Base-by-base conservation (phyloP, 2,329 filamentous ascomycete genomes). In the Coniochaeta hoffmannii region DNA sequence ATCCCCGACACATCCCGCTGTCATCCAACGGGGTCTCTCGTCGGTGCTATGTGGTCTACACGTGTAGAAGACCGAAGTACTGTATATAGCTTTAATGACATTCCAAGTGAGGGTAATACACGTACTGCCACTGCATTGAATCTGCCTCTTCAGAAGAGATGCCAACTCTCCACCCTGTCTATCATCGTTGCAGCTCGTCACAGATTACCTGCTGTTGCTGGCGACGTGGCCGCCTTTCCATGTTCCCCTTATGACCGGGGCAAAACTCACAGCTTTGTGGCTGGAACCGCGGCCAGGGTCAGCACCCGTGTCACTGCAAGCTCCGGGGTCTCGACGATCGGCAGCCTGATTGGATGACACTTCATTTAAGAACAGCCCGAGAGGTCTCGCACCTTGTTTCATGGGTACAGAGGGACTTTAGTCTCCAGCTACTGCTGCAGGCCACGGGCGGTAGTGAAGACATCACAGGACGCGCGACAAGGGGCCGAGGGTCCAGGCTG, bases 1-100 rank as follows among this genome's bases (percentile, higher is more conserved):
- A 46, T 46, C 41, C 10, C 54, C 54, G 58, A 56, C 58, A 58
- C 58, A 55, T 54, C 55, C 55, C 56, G 55, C 56, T 56, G 54
- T 58, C 54, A 36, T 55, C 36, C 54, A 54, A 28, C 41, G 41
- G n/a, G n/a, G n/a, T n/a, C n/a, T n/a, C n/a, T n/a, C n/a, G n/a
- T n/a, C n/a, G n/a, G n/a, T n/a, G n/a, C n/a, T n/a, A n/a, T n/a
- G n/a, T n/a, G n/a, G n/a, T n/a, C n/a, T n/a, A n/a, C n/a, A n/a
- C n/a, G n/a, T n/a, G n/a, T n/a, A n/a, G n/a, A n/a, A n/a, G n/a
- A n/a, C n/a, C n/a, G n/a, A n/a, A n/a, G n/a, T n/a, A n/a, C n/a
- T n/a, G n/a, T n/a, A n/a, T n/a, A n/a, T n/a, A n/a, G n/a, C n/a
- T n/a, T n/a, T n/a, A n/a, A n/a, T n/a, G n/a, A n/a, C n/a, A n/a